Base-by-base conservation (phyloP, 441 rosid species). In the Dalechampia spathulata region DNA sequence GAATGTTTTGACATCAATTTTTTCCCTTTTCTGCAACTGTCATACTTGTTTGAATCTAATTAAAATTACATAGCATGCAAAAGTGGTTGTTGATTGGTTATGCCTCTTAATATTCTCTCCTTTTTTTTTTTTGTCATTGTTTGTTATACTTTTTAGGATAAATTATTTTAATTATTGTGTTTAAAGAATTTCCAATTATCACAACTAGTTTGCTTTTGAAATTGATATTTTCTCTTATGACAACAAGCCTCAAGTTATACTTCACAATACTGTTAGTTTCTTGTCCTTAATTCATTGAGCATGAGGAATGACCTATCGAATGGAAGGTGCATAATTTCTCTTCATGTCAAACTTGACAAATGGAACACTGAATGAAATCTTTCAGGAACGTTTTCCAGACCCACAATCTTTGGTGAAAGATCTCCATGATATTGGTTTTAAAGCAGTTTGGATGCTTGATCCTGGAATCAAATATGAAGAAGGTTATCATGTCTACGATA, bases 401-500 rank as follows among this genome's bases (percentile, higher is more conserved):
- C 92, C 99, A 26, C 72, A 69, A 43, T 73, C 81, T 73, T 70
- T 89, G 73, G 82, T 67, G 20, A 52, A 80, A 54, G 64, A 74
- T 72, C 96, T 93, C 61, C 86, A 78, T 63, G 54, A 57, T 56
- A 71, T 43, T 34, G 96, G 97, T 52, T 83, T 86, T 75, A 93
- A 89, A 78, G 97, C 90, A 32, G 75, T 93, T 49, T 93, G 97
- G 99, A 93, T 93, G 95, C 95, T 89, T 49, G 96, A 92, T 69
- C 99, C 97, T 27, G 97, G 99, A 49, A 85, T 89, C 63, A 92
- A 92, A 68, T 66, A 52, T 6, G 99, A 92, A 67, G 81, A 86
- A 40, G 90, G 89, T 32, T 89, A 85, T 63, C 61, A 59, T 72
- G 67, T 80, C 51, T 83, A 85, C 60, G 90, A 86, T 62, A 85